Conservation (phyloP, 2,329 filamentous ascomycete species). For the Aquanectria penicillioides region DNA sequence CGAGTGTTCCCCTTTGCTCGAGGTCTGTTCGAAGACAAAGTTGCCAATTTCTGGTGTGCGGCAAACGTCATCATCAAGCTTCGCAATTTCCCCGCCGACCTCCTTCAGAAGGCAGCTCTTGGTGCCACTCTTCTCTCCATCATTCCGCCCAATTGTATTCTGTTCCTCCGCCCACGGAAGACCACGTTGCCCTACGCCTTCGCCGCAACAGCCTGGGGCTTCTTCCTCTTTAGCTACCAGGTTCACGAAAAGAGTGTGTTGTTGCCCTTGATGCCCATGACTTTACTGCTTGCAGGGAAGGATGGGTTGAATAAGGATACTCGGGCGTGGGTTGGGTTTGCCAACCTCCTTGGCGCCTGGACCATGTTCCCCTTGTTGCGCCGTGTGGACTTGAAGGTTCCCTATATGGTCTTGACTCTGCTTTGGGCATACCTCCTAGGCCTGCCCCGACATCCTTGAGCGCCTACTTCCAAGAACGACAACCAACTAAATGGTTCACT, state of each 20-base stretch:
- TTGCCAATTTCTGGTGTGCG: conserved; percentile 98
- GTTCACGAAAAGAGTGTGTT: conserved; percentile 98
- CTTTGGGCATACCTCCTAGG: conserved; percentile 94
- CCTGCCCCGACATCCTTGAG: conserved; percentile 81
- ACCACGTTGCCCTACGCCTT: conserved; percentile 82
- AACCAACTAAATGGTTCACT: conserved; percentile 65
- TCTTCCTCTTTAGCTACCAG: conserved; percentile 97
- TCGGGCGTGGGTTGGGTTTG: conserved; percentile 94
- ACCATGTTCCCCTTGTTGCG: conserved; percentile 93
- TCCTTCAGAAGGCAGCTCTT: conserved; percentile 82
- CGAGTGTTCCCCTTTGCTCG: conserved; percentile 96
- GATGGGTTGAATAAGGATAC: conserved; percentile 80
- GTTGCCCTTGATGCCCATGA: conserved; percentile 93
- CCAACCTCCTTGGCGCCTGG: conserved; percentile 89
- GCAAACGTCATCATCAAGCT: conserved; percentile 92
- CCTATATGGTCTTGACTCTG: conserved; percentile 84
- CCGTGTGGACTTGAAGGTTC: conserved; percentile 83
- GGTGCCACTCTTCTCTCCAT: conserved; percentile 80
- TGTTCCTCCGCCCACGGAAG: conserved; percentile 82
- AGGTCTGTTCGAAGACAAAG: conserved; percentile 98
- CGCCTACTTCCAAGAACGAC: conserved; percentile 69
- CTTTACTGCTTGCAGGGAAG: conserved; percentile 80
- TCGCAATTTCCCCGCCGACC: conserved; percentile 72
- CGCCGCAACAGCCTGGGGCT: conserved; percentile 90
- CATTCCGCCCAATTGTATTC: conserved; percentile 78